Base-by-base conservation (phyloP, 2,329 filamentous ascomycete species). In the Celoporthe dispersa region DNA sequence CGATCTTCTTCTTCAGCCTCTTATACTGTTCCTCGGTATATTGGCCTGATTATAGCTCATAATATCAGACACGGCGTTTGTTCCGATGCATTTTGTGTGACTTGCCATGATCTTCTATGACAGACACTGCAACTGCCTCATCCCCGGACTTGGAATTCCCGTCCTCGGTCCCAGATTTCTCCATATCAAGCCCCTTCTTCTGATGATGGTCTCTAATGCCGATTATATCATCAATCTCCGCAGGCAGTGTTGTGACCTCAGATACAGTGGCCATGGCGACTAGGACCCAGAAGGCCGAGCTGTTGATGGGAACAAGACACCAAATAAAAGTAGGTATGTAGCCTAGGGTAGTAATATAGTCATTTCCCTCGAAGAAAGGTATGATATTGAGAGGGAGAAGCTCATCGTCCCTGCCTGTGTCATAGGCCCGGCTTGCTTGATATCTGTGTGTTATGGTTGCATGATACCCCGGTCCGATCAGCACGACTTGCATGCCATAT, bases 1-100 rank as follows among this genome's bases (percentile, higher is more conserved):
- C 83, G 25, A 82, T 79, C 72, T 84, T 84, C 39, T 76, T 75
- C 72, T 78, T 80, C 16, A 82, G 73, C 59, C 76, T 78, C 66
- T 77, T 79, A 70, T 81, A 83, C 68, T 82, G 72, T 55, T 81
- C 77, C 1, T 81, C 78, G 2, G 80, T 79, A 69, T 80, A 82
- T 39, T 68, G 72, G 7, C 33, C 70, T 62, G 35, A 37, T 37
- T 62, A 22, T 31, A 22, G 16, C 14, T 39, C 41, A n/a, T n/a
- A n/a, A 19, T 22, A 28, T 35, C 28, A 59, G 31, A 61, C 35
- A 25, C 37, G 6, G 19, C 39, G 14, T 25, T 35, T 5, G 39
- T 31, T 3, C 59, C 8, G 22, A 3, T 12, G 39, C 39, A 41
- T 16, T 2, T 41, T 12, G 14, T 16, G 16, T 33, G 55, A 59